Base-by-base conservation (phyloP, 1,284 basidiomycete species). In the Phylloporus sp. region DNA sequence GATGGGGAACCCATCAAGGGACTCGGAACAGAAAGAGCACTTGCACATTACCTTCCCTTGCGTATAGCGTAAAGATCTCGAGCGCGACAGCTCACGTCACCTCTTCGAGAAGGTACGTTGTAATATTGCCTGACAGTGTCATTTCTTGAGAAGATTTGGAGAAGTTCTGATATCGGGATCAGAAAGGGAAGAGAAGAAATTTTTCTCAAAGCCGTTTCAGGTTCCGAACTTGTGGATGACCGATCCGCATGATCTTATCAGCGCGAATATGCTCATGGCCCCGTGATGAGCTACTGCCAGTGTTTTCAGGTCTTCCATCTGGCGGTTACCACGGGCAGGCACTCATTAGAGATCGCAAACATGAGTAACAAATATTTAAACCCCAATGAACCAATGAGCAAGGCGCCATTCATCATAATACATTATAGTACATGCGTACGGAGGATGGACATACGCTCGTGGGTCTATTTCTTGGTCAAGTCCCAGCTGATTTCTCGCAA, bases 161-260 rank as follows among this genome's bases (percentile, higher is more conserved):
- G 34, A 39, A 17, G 8, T 52, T 60, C 56, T 64, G 40, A 46
- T 51, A 32, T 54, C 59, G 59, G 40, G 46, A 32, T 46, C 53
- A 63, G 50, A 59, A 66, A 22, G 22, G 46, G 28, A 60, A 63
- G n/a, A 31, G 24, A 24, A 29, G 22, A 60, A 50, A 40, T 37
- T 17, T 26, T 10, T 34, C n/a, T 40, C 17, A 17, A 51, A 29
- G 26, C 24, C 47, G 65, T 71, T 71, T 69, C 69, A 69, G 56
- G 51, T 66, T 13, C 29, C 50, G 40, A 34, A 60, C 31, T 11
- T 20, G 31, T 32, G 56, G 39, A 40, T 31, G 55, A 50, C 39
- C n/a, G 46, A 61, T 50, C 56, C 39, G 26, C 11, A 49, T 49
- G 24, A 46, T 46, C 40, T 39, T 60, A 46, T 52, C 57, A 52